Percentiles rank a stretch among this genome's conserved stretches.
These are phyloP conservation scores for Colletotrichum salicis DNA, from an alignment of 2,329 filamentous ascomycete genomes.

Conservation along the genomic window DNA sequence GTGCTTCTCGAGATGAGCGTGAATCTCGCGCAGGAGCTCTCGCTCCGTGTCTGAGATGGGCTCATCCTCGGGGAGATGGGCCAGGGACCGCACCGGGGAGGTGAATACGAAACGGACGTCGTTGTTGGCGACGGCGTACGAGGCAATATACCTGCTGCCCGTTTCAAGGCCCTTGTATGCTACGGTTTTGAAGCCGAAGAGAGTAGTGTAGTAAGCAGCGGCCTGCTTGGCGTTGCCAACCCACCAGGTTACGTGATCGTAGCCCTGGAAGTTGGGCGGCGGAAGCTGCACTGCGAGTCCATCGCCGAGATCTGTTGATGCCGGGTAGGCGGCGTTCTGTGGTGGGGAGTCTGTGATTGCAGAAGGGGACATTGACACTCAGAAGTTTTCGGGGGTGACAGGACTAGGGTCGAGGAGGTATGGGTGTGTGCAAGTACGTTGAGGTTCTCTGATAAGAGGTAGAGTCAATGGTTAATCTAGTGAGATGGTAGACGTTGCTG, in stretches of 20 bases:
- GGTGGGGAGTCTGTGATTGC: constrained; percentile 63
- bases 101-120: constrained; percentile 85
- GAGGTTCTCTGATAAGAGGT: not conserved
- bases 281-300: constrained; percentile 63
- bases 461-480: not conserved
- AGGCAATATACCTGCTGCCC: constrained; percentile 81
- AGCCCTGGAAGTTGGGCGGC: constrained; percentile 76
- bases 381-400: constrained; percentile 30
- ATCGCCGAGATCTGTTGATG: constrained; percentile 53
- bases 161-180: constrained; percentile 93
- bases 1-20: constrained; percentile 85
- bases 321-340: constrained; percentile 54
- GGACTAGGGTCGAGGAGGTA: not conserved
- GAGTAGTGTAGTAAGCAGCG: constrained; percentile 85
- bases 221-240: constrained; percentile 97
- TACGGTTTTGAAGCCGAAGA: constrained; percentile 85
- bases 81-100: constrained; percentile 76
- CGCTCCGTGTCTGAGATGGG: constrained; percentile 72
- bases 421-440: not conserved
- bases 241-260: constrained; percentile 95
- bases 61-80: constrained; percentile 66
- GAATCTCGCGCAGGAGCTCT: constrained; percentile 76
- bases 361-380: constrained; percentile 66
- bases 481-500: not conserved
- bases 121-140: constrained; percentile 84